These are phyloP conservation scores for Aspergillus coremiiformis DNA, from an alignment of 495 filamentous ascomycete genomes.

Conservation along the genomic window DNA sequence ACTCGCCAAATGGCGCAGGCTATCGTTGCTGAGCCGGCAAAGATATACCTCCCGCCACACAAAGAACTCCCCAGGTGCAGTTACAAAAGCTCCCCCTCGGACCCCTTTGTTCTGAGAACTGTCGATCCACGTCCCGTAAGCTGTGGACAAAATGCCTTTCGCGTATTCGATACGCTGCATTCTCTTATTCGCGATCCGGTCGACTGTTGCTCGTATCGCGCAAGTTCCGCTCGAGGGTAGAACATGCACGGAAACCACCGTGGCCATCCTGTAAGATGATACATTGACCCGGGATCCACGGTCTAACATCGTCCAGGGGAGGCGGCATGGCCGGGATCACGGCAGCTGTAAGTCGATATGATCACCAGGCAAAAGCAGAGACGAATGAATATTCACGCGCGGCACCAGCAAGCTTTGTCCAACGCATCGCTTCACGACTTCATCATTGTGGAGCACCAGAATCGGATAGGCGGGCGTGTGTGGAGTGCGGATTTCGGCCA, in stretches of 20 bases:
- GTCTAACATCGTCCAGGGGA: conserved; percentile 20
- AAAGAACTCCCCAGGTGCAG: neutral
- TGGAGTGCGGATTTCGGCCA: conserved; percentile 52
- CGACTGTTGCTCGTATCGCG: conserved; percentile 1
- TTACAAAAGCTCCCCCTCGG: neutral
- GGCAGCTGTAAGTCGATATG: conserved; percentile 55
- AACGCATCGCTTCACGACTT: conserved; percentile 63
- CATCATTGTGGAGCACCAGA: conserved; percentile 60
- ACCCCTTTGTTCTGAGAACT: no score
- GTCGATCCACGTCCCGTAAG: neutral
- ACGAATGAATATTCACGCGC: neutral
- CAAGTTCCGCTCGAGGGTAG: neutral
- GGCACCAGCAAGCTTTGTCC: conserved; percentile 50
- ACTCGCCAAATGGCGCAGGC: neutral
- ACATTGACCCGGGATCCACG: neutral
- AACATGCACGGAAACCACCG: conserved; percentile 6
- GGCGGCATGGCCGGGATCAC: conserved; percentile 58
- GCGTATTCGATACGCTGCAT: neutral
- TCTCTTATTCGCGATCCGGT: neutral
- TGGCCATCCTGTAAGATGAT: conserved; percentile 19
- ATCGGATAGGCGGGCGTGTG: conserved; percentile 56
- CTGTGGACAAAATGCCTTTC: neutral
- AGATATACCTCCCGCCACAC: no score
- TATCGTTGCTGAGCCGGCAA: no score
- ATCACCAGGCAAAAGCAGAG: no score